Evolutionary conservation across 75 land plant species (phyloP), one percentile per base, ranked within the genome.

Genomic region (Selaginella tamariscina): DNA sequence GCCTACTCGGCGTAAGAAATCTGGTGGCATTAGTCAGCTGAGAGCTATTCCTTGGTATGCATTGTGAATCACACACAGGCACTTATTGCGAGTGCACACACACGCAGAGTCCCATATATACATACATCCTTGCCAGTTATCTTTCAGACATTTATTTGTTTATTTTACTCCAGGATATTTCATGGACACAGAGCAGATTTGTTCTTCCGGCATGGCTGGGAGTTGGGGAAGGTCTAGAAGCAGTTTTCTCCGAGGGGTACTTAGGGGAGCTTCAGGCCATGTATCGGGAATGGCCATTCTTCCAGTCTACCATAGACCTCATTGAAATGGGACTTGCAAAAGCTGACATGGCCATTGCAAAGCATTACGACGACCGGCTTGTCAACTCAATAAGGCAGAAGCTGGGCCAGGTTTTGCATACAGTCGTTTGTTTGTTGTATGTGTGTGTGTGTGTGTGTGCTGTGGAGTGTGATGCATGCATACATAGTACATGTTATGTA

Each of bases 1-100:
- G 24, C 98, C 98, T 2, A 77, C 90, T 8, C 70, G 86, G 59
- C 78, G 96, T 63, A 86, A 91, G 71, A 75, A 75, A 32, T 65
- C 88, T 64, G 79, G 77, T 0, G 98, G 86, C 30, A 89, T 93
- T 56, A 79, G 83, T 0, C 84, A 88, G 44, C 85, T 93, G 15
- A 85, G 96, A 1, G 96, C 96, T 20, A 89, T 89, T 55, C 98
- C 98, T 29, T 93, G 95, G 98, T n/a, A n/a, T n/a, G n/a, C n/a
- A n/a, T n/a, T n/a, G n/a, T n/a, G n/a, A n/a, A n/a, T n/a, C n/a
- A n/a, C n/a, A n/a, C n/a, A n/a, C n/a, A n/a, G n/a, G n/a, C n/a
- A n/a, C n/a, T n/a, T n/a, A n/a, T n/a, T n/a, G n/a, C n/a, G n/a
- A n/a, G n/a, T n/a, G n/a, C n/a, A n/a, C n/a, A n/a, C n/a, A n/a